A percentile compares a stretch with the other conserved stretches of the same genome.
Conservation (phyloP, 208 protist species). For the Trypanosomatidae sp. region DNA sequence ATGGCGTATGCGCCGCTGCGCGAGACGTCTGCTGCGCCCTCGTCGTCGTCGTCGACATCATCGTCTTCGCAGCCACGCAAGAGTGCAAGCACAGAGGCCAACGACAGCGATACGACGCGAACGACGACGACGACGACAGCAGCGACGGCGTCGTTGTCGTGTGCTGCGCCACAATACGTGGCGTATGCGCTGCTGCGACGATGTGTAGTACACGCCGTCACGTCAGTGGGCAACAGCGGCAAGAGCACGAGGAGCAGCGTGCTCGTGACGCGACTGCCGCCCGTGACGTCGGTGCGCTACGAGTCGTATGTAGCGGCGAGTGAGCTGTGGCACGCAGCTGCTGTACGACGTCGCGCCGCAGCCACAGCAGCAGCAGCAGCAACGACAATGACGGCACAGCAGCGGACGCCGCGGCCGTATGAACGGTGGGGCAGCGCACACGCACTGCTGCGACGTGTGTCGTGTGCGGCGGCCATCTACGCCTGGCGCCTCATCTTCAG, state of each 20-base stretch:
- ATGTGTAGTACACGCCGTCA: too few relatives aligned
- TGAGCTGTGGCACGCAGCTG: conserved; percentile 1
- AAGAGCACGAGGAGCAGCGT: too few relatives aligned
- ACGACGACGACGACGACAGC: background rate
- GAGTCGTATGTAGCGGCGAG: background rate
- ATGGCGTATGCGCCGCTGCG: conserved; percentile 38
- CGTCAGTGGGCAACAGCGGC: too few relatives aligned
- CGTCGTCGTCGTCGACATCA: background rate
- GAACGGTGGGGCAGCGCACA: conserved; percentile 65
- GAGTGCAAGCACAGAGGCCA: background rate
- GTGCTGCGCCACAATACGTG: too few relatives aligned
- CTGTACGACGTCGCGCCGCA: conserved; percentile 9
- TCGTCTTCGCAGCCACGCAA: background rate
- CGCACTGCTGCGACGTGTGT: conserved; percentile 39
- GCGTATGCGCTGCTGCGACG: too few relatives aligned
- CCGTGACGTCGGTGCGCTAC: background rate
- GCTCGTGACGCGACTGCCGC: too few relatives aligned
- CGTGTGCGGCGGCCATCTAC: conserved; percentile 67
- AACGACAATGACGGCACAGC: conserved; percentile 47
- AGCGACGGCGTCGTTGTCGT: too few relatives aligned
- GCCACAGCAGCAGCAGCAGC: conserved; percentile 48
- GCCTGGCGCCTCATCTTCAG: conserved; percentile 88
- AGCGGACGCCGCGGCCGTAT: conserved; percentile 53
- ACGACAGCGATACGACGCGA: background rate
- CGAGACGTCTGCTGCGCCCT: background rate